phyloP scores from a whole-genome alignment of 495 filamentous ascomycete genomes.

The Talaromyces stipitatus region DNA sequence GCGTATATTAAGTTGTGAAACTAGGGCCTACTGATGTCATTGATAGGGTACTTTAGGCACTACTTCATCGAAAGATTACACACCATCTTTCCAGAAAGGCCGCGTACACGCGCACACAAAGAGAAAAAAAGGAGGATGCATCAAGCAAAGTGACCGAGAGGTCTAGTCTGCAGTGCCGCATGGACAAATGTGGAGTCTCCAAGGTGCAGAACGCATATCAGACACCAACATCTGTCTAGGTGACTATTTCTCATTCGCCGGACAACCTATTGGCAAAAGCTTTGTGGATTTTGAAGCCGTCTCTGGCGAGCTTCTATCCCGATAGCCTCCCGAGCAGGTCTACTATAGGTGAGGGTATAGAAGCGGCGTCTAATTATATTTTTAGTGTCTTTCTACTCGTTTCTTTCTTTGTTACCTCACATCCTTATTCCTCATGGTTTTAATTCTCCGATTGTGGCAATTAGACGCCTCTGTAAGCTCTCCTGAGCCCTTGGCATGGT shows the following conservation, averaged over 20 bases:
- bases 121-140: not conserved
- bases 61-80: not conserved
- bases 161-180: constrained; percentile 1
- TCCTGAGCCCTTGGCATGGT: not conserved
- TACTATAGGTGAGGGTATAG: not conserved
- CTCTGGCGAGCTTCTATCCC: not conserved
- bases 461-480: not conserved
- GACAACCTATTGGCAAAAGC: not conserved
- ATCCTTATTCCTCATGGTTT: not conserved
- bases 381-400: too few species aligned
- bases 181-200: not conserved
- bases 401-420: not conserved
- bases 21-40: not conserved
- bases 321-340: not conserved
- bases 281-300: not conserved
- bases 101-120: not conserved
- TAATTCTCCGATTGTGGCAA: not conserved
- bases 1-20: not conserved
- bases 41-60: not conserved
- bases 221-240: not conserved
- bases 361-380: not conserved
- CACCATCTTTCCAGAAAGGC: not conserved
- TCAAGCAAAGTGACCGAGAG: not conserved
- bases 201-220: not conserved
- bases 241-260: not conserved